phyloP scores from a whole-genome alignment of 495 filamentous ascomycete species.

The Penicillium odoratum region DNA sequence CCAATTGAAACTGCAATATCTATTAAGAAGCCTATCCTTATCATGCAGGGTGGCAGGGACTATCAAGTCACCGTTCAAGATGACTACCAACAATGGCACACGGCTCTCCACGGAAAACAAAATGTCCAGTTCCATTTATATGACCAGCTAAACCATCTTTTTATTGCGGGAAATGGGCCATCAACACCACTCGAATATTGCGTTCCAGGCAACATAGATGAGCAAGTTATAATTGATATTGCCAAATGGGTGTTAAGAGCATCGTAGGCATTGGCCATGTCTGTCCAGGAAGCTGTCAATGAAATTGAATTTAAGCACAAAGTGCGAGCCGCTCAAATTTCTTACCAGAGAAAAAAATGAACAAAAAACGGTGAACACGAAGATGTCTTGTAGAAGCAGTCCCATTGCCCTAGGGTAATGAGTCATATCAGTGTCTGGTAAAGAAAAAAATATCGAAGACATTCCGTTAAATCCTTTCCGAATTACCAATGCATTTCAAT shows the following conservation, averaged over 20 bases:
- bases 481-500: no score
- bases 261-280: no score
- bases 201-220: conserved; percentile 9
- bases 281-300: no score
- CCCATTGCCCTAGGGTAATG: no score
- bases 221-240: conserved; percentile 4
- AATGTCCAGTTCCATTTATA: conserved; percentile 13
- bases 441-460: no score
- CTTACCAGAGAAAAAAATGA: no score
- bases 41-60: conserved; percentile 16
- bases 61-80: conserved; percentile 20
- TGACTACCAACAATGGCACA: conserved; percentile 5
- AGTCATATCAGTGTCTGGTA: no score
- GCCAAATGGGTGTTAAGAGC: conserved; percentile 1
- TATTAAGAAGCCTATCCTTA: conserved; percentile 4
- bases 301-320: no score
- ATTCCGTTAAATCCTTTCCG: no score
- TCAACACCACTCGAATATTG: conserved; percentile 14
- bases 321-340: no score
- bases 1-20: background rate
- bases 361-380: no score
- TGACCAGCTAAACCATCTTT: conserved; percentile 16
- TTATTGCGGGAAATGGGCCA: conserved; percentile 3
- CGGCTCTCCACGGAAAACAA: background rate
- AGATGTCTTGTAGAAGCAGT: background rate